A percentile compares a stretch with the other conserved stretches of the same genome.
Evolutionary conservation across 495 filamentous ascomycete genomes (phyloP).

Genomic region (Hyaloscypha bicolor): DNA sequence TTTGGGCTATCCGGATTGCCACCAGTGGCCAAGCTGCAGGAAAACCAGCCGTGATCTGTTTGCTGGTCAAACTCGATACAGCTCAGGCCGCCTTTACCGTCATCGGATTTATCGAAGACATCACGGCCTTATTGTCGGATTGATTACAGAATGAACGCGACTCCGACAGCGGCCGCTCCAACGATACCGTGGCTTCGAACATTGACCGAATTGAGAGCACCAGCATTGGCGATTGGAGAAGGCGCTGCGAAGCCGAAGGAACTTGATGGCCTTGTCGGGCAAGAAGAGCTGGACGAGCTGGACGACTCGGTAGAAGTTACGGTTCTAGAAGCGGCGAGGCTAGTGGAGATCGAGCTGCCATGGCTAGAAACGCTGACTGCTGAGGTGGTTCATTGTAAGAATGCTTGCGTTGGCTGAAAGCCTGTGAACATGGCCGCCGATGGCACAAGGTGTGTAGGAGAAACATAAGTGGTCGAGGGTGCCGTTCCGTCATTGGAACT

Average conservation of each 20-base stretch:
- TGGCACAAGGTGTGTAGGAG: neutral
- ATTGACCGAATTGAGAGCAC: neutral
- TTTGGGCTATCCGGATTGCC: conserved; percentile 6
- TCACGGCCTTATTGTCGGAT: neutral
- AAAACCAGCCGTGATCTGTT: neutral
- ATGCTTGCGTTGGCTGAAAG: neutral
- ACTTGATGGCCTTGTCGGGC: neutral
- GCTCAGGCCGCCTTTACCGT: neutral
- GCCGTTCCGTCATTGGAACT: neutral
- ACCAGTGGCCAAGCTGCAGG: conserved; percentile 5
- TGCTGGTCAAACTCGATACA: conserved; percentile 1
- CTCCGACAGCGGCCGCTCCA: neutral
- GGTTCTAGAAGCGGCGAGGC: neutral
- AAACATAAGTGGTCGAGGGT: too few species aligned
- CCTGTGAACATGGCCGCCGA: neutral
- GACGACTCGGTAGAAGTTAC: neutral
- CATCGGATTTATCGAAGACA: conserved; percentile 1
- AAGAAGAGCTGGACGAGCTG: neutral
- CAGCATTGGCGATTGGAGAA: neutral
- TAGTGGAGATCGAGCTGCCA: neutral
- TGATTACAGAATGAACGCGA: conserved; percentile 2
- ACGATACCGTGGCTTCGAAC: neutral
- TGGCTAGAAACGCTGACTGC: neutral
- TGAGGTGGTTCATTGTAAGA: neutral
- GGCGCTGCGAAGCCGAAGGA: neutral